Conservation (phyloP, 1,284 basidiomycete species). For the Gymnopus androsaceus region DNA sequence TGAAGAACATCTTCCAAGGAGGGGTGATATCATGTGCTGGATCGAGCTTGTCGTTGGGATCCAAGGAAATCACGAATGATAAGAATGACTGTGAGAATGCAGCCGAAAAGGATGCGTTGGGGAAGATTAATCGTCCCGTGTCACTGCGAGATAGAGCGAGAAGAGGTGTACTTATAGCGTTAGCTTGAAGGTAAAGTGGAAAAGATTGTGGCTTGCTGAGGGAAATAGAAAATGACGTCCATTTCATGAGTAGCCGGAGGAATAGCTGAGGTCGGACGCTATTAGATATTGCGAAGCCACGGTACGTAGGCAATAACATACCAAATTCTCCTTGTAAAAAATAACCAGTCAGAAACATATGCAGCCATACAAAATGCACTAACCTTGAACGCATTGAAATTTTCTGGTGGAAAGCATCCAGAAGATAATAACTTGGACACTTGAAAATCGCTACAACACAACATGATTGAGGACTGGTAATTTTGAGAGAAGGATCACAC, state of each 20-base stretch:
- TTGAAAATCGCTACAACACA: conserved; percentile 24
- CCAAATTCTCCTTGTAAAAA: conserved; percentile 23
- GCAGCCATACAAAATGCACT: background rate
- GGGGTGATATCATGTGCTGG: conserved; percentile 13
- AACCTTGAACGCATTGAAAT: conserved; percentile 14
- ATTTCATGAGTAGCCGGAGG: conserved; percentile 25
- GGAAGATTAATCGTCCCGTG: conserved; percentile 6
- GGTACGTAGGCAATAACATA: background rate
- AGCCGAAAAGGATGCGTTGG: conserved; percentile 21
- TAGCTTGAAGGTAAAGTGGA: too few relatives aligned
- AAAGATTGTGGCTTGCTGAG: conserved; percentile 13
- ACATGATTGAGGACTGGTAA: background rate
- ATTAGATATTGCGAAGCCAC: background rate
- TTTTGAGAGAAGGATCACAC: background rate
- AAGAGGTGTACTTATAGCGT: too few relatives aligned
- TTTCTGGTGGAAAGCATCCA: conserved; percentile 15
- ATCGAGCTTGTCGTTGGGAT: conserved; percentile 19
- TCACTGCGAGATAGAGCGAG: too few relatives aligned
- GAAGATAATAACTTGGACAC: conserved; percentile 22
- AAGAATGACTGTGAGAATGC: conserved; percentile 23
- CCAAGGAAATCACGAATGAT: conserved; percentile 19
- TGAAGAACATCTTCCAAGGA: conserved; percentile 9
- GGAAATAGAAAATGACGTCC: conserved; percentile 26
- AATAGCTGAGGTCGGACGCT: conserved; percentile 19
- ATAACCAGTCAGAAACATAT: background rate